Base-by-base conservation (phyloP, 352 stramenopile genomes). In the Phytophthora vignae region DNA sequence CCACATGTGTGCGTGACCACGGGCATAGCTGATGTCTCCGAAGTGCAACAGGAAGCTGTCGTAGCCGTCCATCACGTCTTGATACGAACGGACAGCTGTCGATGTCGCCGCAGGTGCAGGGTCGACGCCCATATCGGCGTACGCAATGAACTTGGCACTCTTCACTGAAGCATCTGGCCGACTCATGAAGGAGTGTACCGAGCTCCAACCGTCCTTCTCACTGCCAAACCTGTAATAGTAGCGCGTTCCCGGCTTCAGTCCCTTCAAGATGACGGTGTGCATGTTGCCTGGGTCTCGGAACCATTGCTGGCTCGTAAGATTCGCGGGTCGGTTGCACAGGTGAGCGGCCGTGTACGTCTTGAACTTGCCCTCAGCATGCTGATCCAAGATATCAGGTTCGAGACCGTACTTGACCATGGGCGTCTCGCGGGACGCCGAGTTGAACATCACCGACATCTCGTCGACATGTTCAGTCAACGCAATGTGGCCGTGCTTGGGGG, bases 141-240 rank as follows among this genome's bases (percentile, higher is more conserved):
- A 96, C 42, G 87, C 89, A 29, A 94, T 83, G 59, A 94, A 96
- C 61, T 94, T 94, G 63, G 79, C 71, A 7, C 40, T 57, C 53
- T 86, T 79, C 29, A 88, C 65, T 4, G 74, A 69, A 25, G 60
- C 25, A 66, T 83, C 65, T 1, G 77, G 66, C 31, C 68, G 64
- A 48, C 79, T 88, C 63, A 80, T 69, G 60, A 95, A 94, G 25
- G 84, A 91, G 62, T 84, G 84, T 4, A 91, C 58, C 5, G 62
- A 66, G 58, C 88, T 95, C 86, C 86, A 95, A 14, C 86, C 88
- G 54, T 94, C 87, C 9, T 79, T 70, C 12, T 91, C 77, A 57
- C 92, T 95, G 44, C 89, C 89, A 70, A 92, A 96, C 36, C 84
- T 84, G 73, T 95, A 95, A 71, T 84, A 95, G 64, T 95, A 95